Percentiles rank a stretch among this genome's conserved stretches.
Conservation (phyloP, 768 basidiomycete species). For the Mrakia frigida region DNA sequence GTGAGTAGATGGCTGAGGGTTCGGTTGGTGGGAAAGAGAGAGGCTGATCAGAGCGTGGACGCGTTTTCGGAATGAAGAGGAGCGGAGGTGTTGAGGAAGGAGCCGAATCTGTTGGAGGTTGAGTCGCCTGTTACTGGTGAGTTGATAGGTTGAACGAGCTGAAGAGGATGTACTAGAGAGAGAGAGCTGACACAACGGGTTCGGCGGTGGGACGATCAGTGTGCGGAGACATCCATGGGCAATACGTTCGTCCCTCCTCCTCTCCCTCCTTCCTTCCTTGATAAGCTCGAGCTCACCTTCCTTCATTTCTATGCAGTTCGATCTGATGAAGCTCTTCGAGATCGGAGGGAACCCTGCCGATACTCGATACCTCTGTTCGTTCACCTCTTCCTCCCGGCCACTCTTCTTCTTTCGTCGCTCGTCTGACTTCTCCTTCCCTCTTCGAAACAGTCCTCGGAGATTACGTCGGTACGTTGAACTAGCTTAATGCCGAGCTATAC, state of each 20-base stretch:
- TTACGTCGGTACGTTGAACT: slow-evolving; percentile 56
- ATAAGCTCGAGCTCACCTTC: neutral
- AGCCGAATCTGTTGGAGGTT: slow-evolving; percentile 86
- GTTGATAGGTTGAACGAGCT: neutral
- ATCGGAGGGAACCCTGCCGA: slow-evolving; percentile 33
- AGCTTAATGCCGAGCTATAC: neutral
- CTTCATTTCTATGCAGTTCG: slow-evolving; percentile 10
- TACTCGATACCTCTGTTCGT: slow-evolving; percentile 28
- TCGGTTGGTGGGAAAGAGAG: neutral
- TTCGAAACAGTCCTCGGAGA: slow-evolving; percentile 67
- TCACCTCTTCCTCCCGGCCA: too few relatives aligned
- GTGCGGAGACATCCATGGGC: slow-evolving; percentile 32
- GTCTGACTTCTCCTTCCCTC: neutral
- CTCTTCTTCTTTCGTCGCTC: neutral
- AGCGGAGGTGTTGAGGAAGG: slow-evolving; percentile 69
- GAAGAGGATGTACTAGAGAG: too few relatives aligned
- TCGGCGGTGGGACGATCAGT: neutral
- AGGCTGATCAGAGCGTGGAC: slow-evolving; percentile 18
- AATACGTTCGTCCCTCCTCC: slow-evolving; percentile 22
- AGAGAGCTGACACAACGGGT: neutral
- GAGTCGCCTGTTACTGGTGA: slow-evolving; percentile 84
- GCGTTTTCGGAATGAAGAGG: slow-evolving; percentile 35
- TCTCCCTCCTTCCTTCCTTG: slow-evolving; percentile 50
- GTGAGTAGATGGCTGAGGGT: slow-evolving; percentile 33
- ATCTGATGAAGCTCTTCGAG: slow-evolving; percentile 34